A percentile compares a stretch with the other conserved stretches of the same genome.
Evolutionary conservation across 2,329 filamentous ascomycete genomes (phyloP).

Genomic region (Immersiporthe knoxdaviesiana): DNA sequence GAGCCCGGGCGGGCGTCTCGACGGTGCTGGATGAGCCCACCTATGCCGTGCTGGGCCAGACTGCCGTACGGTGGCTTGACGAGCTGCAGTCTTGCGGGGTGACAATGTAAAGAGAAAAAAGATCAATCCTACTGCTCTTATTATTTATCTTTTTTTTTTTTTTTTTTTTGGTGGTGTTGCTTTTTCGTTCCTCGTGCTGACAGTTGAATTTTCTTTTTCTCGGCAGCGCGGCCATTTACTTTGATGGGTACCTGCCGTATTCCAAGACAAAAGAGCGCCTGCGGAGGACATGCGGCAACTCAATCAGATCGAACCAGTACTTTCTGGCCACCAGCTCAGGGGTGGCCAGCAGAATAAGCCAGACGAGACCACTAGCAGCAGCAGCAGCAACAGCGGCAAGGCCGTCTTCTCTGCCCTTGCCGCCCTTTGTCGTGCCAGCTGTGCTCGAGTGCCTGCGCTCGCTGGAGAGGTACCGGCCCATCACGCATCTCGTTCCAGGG

Average conservation of each 20-base stretch:
- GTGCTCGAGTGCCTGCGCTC: slow-evolving; percentile 70
- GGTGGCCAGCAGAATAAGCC: background rate
- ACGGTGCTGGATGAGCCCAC: slow-evolving; percentile 32
- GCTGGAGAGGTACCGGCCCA: slow-evolving; percentile 45
- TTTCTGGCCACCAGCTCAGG: slow-evolving; percentile 42
- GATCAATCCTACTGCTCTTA: slow-evolving; percentile 13
- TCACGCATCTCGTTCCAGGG: slow-evolving; percentile 69
- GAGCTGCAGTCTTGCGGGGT: slow-evolving; percentile 28
- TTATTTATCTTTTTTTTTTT: no score
- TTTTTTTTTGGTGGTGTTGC: no score
- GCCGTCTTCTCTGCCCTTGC: slow-evolving; percentile 40
- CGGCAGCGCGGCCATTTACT: slow-evolving; percentile 71
- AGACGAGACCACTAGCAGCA: background rate
- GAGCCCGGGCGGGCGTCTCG: slow-evolving; percentile 8
- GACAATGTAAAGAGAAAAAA: slow-evolving; percentile 24
- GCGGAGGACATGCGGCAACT: slow-evolving; percentile 60
- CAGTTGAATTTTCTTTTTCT: slow-evolving; percentile 28
- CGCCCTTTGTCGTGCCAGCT: slow-evolving; percentile 75
- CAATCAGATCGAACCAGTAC: slow-evolving; percentile 57
- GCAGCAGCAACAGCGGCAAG: background rate
- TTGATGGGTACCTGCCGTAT: slow-evolving; percentile 79
- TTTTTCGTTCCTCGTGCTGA: background rate
- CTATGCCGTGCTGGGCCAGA: slow-evolving; percentile 30
- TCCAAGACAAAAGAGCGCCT: slow-evolving; percentile 67
- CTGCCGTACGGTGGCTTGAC: slow-evolving; percentile 33